These are phyloP conservation scores for Sporothrix sp. DNA, from an alignment of 2,329 filamentous ascomycete species.

Conservation along the genomic window DNA sequence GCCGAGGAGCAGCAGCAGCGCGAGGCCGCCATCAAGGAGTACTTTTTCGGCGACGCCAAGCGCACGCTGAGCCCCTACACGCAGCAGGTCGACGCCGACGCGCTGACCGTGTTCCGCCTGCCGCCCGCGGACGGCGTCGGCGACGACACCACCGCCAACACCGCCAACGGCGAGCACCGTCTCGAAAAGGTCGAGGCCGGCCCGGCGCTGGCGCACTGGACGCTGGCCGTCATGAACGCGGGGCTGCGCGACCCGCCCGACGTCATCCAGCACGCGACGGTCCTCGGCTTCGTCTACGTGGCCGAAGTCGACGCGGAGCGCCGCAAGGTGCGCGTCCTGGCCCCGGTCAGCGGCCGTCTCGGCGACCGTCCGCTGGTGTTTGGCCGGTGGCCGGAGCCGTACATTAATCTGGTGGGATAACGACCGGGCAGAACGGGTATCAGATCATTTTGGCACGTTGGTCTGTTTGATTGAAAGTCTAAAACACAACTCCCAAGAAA, in stretches of 20 bases:
- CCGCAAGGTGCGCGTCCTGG: constrained; percentile 68
- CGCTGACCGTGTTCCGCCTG: constrained; percentile 63
- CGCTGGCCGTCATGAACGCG: constrained; percentile 78
- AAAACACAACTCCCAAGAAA: too few relatives aligned
- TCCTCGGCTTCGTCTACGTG: constrained; percentile 90
- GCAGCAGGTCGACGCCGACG: constrained; percentile 69
- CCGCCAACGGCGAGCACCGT: constrained; percentile 12
- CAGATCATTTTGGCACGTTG: too few relatives aligned
- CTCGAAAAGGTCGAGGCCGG: constrained; percentile 58
- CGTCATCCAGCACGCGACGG: constrained; percentile 65
- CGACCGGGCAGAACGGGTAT: too few relatives aligned
- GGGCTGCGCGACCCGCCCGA: constrained; percentile 58
- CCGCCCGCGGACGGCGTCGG: constrained; percentile 27
- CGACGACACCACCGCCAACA: too few relatives aligned
- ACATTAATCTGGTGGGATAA: constrained; percentile 62
- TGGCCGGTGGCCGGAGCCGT: constrained; percentile 79
- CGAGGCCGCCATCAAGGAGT: constrained; percentile 74
- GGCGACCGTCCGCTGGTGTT: constrained; percentile 72
- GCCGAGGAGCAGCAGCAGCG: constrained; percentile 62
- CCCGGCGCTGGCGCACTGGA: constrained; percentile 63
- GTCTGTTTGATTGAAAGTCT: too few relatives aligned
- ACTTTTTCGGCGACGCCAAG: constrained; percentile 81
- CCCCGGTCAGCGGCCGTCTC: constrained; percentile 72
- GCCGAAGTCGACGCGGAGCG: constrained; percentile 82
- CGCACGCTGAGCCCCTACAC: constrained; percentile 78